Conservation (phyloP, 2,329 filamentous ascomycete species). For the Phyllosticta citribraziliensis region DNA sequence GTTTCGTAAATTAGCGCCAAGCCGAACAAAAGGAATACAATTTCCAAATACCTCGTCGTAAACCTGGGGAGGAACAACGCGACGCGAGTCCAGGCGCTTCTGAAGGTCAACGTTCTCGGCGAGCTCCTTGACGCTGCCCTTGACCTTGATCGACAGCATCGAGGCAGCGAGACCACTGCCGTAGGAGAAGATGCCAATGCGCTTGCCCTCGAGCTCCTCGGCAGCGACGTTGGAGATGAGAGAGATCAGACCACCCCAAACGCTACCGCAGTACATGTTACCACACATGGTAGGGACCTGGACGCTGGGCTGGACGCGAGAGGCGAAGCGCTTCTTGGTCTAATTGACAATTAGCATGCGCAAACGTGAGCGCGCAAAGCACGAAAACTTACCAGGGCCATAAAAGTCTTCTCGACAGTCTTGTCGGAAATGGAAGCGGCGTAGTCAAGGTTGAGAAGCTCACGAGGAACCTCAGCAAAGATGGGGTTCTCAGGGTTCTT, state of each 20-base stretch:
- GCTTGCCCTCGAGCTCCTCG: constrained; percentile 39
- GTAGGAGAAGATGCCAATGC: constrained; percentile 43
- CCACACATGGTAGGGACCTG: constrained; percentile 44
- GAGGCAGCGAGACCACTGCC: constrained; percentile 42
- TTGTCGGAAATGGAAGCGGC: constrained; percentile 41
- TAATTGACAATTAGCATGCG: neutral
- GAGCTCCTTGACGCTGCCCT: constrained; percentile 37
- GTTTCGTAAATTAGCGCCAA: constrained; percentile 16
- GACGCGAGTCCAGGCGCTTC: constrained; percentile 34
- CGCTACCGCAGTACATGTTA: constrained; percentile 47
- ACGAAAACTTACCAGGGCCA: constrained; percentile 25
- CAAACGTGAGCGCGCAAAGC: neutral
- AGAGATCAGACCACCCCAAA: constrained; percentile 41
- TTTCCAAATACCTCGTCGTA: constrained; percentile 34
- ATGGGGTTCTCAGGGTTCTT: constrained; percentile 36
- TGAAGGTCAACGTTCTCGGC: constrained; percentile 39
- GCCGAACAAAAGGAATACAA: neutral
- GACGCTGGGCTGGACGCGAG: constrained; percentile 40
- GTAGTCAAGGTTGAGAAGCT: constrained; percentile 38
- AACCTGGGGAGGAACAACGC: constrained; percentile 36
- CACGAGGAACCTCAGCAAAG: constrained; percentile 41
- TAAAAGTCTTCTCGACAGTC: constrained; percentile 44
- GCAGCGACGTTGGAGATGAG: constrained; percentile 37
- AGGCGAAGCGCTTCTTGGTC: constrained; percentile 41
- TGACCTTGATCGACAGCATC: constrained; percentile 41